Evolutionary conservation across 331 rosid genomes (phyloP).

Genomic region (Pyracantha coccinea): DNA sequence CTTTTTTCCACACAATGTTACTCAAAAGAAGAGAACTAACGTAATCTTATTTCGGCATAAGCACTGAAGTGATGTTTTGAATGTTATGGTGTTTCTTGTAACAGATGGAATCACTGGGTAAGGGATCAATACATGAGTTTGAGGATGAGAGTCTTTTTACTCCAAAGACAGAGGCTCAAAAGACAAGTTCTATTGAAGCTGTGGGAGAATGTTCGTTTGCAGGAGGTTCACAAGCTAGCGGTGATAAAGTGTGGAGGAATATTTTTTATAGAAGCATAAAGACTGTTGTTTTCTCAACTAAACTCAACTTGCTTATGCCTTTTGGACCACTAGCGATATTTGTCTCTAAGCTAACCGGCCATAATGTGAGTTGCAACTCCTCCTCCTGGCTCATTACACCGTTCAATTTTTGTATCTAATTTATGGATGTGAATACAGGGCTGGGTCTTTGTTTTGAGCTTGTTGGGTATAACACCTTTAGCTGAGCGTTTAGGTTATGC

Average conservation of each 20-base stretch:
- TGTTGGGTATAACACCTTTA: conserved; percentile 78
- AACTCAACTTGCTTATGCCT: conserved; percentile 76
- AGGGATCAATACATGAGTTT: conserved; percentile 24
- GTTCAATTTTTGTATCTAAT: conserved; percentile 8
- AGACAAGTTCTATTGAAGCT: conserved; percentile 10
- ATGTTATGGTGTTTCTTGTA: conserved; percentile 1
- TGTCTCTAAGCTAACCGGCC: conserved; percentile 32
- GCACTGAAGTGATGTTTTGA: not conserved
- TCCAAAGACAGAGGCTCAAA: conserved; percentile 18
- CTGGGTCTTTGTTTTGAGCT: conserved; percentile 71
- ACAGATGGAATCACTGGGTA: conserved; percentile 49
- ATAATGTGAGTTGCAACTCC: conserved; percentile 47
- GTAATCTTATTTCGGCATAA: not conserved
- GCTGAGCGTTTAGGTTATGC: conserved; percentile 97
- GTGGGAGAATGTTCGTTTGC: conserved; percentile 31
- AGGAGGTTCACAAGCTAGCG: conserved; percentile 17
- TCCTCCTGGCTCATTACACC: not conserved
- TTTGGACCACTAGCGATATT: conserved; percentile 77
- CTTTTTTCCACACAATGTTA: not conserved
- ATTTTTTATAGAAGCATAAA: conserved; percentile 38
- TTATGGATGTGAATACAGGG: conserved; percentile 46
- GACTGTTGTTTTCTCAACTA: conserved; percentile 60
- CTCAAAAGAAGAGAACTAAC: not conserved
- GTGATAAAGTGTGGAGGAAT: conserved; percentile 15
- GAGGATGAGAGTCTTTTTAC: conserved; percentile 33